Conservation (phyloP, 2,329 filamentous ascomycete genomes). For the Penicillium paneum region DNA sequence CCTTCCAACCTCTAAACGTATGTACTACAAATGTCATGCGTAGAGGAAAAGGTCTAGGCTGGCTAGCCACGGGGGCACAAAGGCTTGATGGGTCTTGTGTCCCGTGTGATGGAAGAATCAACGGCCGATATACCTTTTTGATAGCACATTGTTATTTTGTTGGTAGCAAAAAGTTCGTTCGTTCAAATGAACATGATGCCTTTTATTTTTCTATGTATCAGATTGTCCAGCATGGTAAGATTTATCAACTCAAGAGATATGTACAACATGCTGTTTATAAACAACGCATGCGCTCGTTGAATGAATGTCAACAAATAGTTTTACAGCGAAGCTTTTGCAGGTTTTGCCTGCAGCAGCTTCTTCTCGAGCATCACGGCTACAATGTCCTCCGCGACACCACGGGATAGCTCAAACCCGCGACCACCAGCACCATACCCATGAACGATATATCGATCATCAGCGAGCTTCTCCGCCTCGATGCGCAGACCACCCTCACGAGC, state of each 20-base stretch:
- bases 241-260: not conserved
- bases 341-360: conserved; percentile 22
- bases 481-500: conserved; percentile 49
- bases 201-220: conserved; percentile 11
- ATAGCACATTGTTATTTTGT: conserved; percentile 29
- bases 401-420: conserved; percentile 60
- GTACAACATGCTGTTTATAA: not conserved
- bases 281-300: not conserved
- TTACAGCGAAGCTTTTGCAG: conserved; percentile 27
- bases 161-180: conserved; percentile 32
- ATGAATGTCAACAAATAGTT: not conserved
- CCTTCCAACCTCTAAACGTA: conserved; percentile 2
- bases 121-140: conserved; percentile 29
- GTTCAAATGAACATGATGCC: conserved; percentile 18
- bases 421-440: conserved; percentile 62
- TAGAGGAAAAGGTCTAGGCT: conserved; percentile 13
- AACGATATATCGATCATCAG: conserved; percentile 34
- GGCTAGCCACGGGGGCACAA: conserved; percentile 21
- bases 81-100: conserved; percentile 26
- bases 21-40: conserved; percentile 5
- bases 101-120: conserved; percentile 26
- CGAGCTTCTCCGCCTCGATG: conserved; percentile 50
- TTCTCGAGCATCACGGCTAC: conserved; percentile 37
- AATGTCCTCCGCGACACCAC: conserved; percentile 57
- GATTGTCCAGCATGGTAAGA: not conserved